Evolutionary conservation across 345 rosid species (phyloP).

Genomic region (Pelargonium nanum): DNA sequence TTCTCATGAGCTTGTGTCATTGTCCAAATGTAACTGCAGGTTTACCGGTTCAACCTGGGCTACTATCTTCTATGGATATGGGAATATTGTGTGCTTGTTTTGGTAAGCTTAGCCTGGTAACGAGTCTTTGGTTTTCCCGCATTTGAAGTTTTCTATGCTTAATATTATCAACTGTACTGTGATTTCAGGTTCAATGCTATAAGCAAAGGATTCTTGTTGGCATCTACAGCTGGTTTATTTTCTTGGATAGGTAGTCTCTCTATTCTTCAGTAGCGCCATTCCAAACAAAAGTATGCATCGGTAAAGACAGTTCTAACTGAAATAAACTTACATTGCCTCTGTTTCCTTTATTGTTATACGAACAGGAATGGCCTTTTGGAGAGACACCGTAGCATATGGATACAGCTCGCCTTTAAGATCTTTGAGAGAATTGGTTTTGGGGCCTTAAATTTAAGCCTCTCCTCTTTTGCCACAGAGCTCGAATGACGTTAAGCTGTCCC

Average conservation of each 20-base stretch:
- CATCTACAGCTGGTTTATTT: neutral
- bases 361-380: neutral
- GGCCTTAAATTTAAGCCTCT: neutral
- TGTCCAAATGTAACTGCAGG: constrained; percentile 31
- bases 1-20: neutral
- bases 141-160: too few relatives aligned
- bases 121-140: neutral
- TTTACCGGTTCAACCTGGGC: constrained; percentile 82
- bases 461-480: too few relatives aligned
- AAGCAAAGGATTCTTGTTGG: neutral
- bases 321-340: neutral
- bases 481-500: too few relatives aligned
- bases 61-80: constrained; percentile 77
- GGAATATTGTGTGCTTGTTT: constrained; percentile 69
- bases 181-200: neutral
- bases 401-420: neutral
- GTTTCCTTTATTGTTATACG: neutral
- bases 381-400: neutral
- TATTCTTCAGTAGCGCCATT: too few relatives aligned
- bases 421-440: neutral
- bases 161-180: neutral
- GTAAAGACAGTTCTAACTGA: neutral
- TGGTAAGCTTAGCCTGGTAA: constrained; percentile 26
- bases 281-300: too few relatives aligned
- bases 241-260: neutral